phyloP scores from a whole-genome alignment of 208 protist species.

The Wallacemonas sp. region DNA sequence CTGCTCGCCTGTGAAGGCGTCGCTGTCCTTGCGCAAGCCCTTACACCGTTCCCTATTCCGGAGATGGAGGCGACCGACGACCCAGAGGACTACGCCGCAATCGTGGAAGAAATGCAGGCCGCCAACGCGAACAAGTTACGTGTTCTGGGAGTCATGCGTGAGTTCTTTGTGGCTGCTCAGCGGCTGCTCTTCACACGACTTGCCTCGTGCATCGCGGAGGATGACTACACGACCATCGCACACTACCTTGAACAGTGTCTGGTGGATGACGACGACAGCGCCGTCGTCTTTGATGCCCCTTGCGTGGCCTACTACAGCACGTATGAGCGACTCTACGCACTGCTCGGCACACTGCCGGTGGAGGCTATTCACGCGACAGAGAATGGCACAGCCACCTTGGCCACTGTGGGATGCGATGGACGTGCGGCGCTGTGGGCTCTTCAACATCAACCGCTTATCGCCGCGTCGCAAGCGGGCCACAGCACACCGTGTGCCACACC shows the following conservation, averaged over 20 bases:
- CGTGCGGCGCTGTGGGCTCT: not conserved
- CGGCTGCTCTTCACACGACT: not conserved
- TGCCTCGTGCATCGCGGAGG: conserved; percentile 1
- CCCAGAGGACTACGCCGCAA: conserved; percentile 55
- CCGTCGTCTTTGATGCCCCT: conserved; percentile 40
- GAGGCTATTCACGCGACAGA: not conserved
- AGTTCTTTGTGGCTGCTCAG: conserved; percentile 23
- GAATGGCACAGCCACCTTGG: not conserved
- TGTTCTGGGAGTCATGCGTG: conserved; percentile 16
- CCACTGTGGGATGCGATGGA: not conserved
- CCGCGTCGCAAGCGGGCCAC: not conserved
- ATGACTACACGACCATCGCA: conserved; percentile 47
- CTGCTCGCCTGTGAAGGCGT: conserved; percentile 66
- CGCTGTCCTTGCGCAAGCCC: conserved; percentile 62
- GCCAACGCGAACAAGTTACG: conserved; percentile 30
- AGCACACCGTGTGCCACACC: not conserved
- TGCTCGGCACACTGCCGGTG: conserved; percentile 25
- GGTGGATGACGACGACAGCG: conserved; percentile 37
- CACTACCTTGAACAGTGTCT: conserved; percentile 24
- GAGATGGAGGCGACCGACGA: conserved; percentile 65
- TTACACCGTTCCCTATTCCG: conserved; percentile 47
- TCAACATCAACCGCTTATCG: conserved; percentile 5
- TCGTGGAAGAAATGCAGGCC: conserved; percentile 18
- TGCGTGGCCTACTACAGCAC: conserved; percentile 53
- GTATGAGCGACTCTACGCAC: conserved; percentile 55